Conservation (phyloP, 305 asterid genomes). For the Solanum chacoense region DNA sequence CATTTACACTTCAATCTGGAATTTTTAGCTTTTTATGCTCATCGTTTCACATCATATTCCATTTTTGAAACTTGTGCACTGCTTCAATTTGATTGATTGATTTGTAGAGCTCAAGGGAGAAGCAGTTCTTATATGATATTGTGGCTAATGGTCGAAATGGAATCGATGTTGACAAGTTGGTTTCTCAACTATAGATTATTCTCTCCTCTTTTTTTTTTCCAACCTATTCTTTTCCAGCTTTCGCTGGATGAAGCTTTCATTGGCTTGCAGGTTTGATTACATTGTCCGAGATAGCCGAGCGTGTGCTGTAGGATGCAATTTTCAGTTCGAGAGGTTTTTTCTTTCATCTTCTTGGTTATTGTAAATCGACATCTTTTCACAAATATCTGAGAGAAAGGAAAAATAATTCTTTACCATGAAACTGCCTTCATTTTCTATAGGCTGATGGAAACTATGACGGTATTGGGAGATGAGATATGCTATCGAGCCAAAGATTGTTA, state of each 20-base stretch:
- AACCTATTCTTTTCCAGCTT: neutral
- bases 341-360: constrained; percentile 5
- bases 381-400: neutral
- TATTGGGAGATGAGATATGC: constrained; percentile 87
- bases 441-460: constrained; percentile 89
- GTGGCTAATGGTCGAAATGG: constrained; percentile 98
- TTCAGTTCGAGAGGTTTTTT: constrained; percentile 65
- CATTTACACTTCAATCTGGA: neutral
- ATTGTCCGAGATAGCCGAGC: constrained; percentile 81
- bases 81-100: constrained; percentile 15
- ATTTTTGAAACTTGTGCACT: neutral
- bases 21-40: neutral
- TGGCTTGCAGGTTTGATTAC: constrained; percentile 72
- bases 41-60: neutral
- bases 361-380: neutral
- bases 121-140: constrained; percentile 73
- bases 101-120: constrained; percentile 63
- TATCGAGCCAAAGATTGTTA: constrained; percentile 80
- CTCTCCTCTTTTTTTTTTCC: neutral
- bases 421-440: constrained; percentile 25
- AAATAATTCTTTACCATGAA: neutral
- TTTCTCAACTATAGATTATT: constrained; percentile 10
- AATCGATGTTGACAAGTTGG: constrained; percentile 96
- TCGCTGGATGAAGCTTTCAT: neutral
- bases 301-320: constrained; percentile 85